Base-by-base conservation (phyloP, 495 filamentous ascomycete species). In the Pyrenopolyporus hunteri region DNA sequence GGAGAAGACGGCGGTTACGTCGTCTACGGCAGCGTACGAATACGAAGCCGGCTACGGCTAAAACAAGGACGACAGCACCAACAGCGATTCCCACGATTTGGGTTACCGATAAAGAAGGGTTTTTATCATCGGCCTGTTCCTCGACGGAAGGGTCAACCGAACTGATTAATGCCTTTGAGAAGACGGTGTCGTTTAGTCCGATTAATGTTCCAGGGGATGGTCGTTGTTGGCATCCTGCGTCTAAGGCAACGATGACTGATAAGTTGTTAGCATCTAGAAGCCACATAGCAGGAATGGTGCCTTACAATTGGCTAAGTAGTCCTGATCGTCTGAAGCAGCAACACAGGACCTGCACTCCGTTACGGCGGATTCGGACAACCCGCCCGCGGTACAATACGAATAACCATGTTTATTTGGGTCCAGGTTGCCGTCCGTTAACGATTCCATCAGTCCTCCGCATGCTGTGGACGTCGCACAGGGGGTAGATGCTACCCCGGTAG, bases 161-260 rank as follows among this genome's bases (percentile, higher is more conserved):
- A 46, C 62, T 73, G 44, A 83, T 72, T 8, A n/a, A 35, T 2
- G 64, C 66, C 1, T 37, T 54, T 16, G 79, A 73, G 55, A 84
- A 83, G 51, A 83, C 46, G 8, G 75, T 78, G 32, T 77, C 81
- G 54, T 75, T 76, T 14, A 83, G 51, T 14, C 75, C 74, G 19
- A 84, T 57, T 11, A 70, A 46, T 7, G 53, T 61, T 10, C 80
- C 80, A 1, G 73, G 42, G 2, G 67, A 33, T 2, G 82, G 81
- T 14, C 76, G 71, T 56, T 83, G 79, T 9, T 67, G 53, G 56
- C 82, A 84, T 6, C 76, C 82, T 43, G 78, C 79, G 37, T 78
- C 63, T 1, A 83, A 67, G 22, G 76, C 78, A 4, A 73, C 67
- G 48, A 83, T 63, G 54, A 74, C 78, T 82, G 32, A 7, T 14